These are phyloP conservation scores for Neonectria hederae DNA, from an alignment of 2,329 filamentous ascomycete genomes.

Conservation along the genomic window DNA sequence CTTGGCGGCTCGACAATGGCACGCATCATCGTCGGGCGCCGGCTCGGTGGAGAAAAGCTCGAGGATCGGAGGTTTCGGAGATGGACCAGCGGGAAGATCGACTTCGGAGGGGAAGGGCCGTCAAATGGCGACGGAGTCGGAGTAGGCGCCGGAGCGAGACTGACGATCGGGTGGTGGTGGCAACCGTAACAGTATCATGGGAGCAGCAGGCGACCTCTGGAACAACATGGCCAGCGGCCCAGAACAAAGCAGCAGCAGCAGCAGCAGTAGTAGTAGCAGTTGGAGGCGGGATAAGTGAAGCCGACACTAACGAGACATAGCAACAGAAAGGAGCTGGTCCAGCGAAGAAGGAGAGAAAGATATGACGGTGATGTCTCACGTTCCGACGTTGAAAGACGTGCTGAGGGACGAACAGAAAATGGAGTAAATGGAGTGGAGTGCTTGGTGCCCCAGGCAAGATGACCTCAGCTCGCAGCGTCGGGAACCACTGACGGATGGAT, in stretches of 20 bases:
- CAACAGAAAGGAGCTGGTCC: background rate
- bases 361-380: conserved; percentile 19
- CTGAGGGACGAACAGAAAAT: background rate
- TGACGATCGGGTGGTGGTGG: conserved; percentile 17
- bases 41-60: conserved; percentile 23
- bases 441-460: conserved; percentile 4
- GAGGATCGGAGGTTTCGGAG: conserved; percentile 29
- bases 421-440: background rate
- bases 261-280: conserved; percentile 12
- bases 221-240: conserved; percentile 39
- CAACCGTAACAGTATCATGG: conserved; percentile 37
- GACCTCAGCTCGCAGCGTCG: conserved; percentile 5
- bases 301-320: conserved; percentile 9
- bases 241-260: conserved; percentile 7
- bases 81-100: conserved; percentile 25
- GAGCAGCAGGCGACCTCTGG: conserved; percentile 35
- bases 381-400: background rate
- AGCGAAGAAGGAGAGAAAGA: background rate
- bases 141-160: conserved; percentile 11
- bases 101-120: background rate
- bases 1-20: conserved; percentile 39
- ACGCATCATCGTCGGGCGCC: conserved; percentile 40
- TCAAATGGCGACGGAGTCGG: conserved; percentile 8
- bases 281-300: background rate
- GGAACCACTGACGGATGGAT: background rate